A percentile compares a stretch with the other conserved stretches of the same genome.
Evolutionary conservation across 495 filamentous ascomycete genomes (phyloP).

Genomic region (Margaritispora aquatica): DNA sequence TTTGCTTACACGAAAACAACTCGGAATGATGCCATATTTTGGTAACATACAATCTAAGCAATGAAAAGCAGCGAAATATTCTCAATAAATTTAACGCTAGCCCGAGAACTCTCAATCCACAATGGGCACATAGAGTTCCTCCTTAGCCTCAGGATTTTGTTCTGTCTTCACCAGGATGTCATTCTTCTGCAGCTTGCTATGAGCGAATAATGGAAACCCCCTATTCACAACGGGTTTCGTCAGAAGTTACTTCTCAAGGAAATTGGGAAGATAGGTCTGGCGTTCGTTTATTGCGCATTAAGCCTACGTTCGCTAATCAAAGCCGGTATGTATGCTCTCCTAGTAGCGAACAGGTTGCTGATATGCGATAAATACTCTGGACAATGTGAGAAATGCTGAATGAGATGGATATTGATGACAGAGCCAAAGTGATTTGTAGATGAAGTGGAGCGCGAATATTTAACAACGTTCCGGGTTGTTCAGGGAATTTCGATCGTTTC

Average conservation of each 20-base stretch:
- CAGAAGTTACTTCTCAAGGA: slow-evolving; percentile 1
- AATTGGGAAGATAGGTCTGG: slow-evolving; percentile 2
- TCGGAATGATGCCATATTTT: too few relatives aligned
- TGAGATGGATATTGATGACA: slow-evolving; percentile 1
- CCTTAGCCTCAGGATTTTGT: neutral
- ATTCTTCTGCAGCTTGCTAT: slow-evolving; percentile 29
- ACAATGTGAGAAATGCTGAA: slow-evolving; percentile 8
- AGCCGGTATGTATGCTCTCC: neutral
- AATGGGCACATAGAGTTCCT: slow-evolving; percentile 8
- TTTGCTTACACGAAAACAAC: too few relatives aligned
- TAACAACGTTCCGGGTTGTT: slow-evolving; percentile 25
- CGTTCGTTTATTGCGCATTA: slow-evolving; percentile 5
- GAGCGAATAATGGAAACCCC: slow-evolving; percentile 23
- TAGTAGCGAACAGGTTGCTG: neutral
- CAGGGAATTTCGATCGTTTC: slow-evolving; percentile 24
- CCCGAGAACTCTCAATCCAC: slow-evolving; percentile 46
- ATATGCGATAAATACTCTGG: neutral
- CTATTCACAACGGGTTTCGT: neutral
- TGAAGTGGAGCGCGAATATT: slow-evolving; percentile 20
- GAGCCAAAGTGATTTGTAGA: neutral
- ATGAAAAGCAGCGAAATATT: slow-evolving; percentile 29
- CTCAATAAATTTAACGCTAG: slow-evolving; percentile 49
- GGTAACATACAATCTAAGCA: too few relatives aligned
- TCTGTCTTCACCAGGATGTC: slow-evolving; percentile 27
- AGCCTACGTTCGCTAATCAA: slow-evolving; percentile 2